phyloP scores from a whole-genome alignment of 2,329 filamentous ascomycete species.

The Pseudocercospora musae region DNA sequence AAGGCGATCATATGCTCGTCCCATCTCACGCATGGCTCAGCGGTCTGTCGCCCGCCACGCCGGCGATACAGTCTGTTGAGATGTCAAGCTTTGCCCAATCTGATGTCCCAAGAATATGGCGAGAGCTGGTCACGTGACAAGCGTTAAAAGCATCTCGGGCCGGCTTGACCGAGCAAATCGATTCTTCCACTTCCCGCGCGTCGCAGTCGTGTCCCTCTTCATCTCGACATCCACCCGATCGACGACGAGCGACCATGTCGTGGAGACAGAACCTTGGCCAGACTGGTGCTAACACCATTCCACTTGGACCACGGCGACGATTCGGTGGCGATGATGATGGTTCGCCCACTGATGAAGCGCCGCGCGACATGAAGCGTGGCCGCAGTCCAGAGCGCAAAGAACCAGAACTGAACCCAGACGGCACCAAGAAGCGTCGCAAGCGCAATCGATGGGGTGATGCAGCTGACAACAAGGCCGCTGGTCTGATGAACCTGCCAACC shows the following conservation, averaged over 20 bases:
- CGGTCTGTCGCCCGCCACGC: not conserved
- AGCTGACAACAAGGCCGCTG: constrained; percentile 96
- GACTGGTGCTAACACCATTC: constrained; percentile 97
- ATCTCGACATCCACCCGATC: not conserved
- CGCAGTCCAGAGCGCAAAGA: constrained; percentile 65
- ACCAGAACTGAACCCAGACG: constrained; percentile 56
- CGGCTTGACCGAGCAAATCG: not conserved
- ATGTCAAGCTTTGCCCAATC: not conserved
- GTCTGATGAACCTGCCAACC: constrained; percentile 93
- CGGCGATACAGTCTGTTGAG: not conserved
- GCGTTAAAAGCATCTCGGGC: not conserved
- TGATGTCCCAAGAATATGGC: not conserved
- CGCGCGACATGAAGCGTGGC: constrained; percentile 69
- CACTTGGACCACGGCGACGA: constrained; percentile 77
- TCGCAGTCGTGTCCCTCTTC: not conserved
- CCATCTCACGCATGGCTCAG: not conserved
- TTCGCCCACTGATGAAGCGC: constrained; percentile 32
- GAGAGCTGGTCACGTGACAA: not conserved
- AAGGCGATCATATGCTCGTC: not conserved
- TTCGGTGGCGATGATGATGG: constrained; percentile 65
- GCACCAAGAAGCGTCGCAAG: constrained; percentile 89
- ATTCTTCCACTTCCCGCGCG: not conserved
- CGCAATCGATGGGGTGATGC: constrained; percentile 98
- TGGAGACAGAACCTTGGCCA: constrained; percentile 72
- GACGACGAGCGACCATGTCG: constrained; percentile 48